Percentiles rank a stretch among this genome's conserved stretches.
Conservation (phyloP, 1,284 basidiomycete genomes). For the Ceratorhiza oryzae-sativae region DNA sequence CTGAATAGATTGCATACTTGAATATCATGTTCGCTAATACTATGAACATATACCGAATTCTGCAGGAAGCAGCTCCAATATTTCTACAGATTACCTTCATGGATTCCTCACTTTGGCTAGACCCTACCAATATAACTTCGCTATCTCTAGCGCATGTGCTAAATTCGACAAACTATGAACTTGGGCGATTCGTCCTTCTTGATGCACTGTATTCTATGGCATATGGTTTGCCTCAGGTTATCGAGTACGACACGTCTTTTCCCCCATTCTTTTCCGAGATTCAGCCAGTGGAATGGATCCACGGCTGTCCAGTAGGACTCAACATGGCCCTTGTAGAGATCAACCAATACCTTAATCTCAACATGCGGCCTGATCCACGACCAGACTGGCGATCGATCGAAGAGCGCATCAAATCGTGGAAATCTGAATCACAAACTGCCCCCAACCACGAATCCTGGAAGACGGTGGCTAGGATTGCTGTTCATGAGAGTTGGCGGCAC, state of each 20-base stretch:
- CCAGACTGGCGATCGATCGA: conserved; percentile 9
- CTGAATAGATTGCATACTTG: not conserved
- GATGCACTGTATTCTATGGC: conserved; percentile 16
- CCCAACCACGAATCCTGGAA: conserved; percentile 12
- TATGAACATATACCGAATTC: not conserved
- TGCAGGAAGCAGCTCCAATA: conserved; percentile 3
- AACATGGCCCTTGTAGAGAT: conserved; percentile 6
- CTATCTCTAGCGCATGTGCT: conserved; percentile 1
- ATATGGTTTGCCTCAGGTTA: conserved; percentile 7
- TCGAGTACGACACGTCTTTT: conserved; percentile 16
- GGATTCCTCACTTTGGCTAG: conserved; percentile 2
- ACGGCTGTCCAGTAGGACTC: conserved; percentile 8
- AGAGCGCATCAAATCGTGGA: not conserved
- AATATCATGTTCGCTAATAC: not conserved
- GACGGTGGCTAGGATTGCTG: not conserved
- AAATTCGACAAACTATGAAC: not conserved
- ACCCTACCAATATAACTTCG: not conserved
- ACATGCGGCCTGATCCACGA: not conserved
- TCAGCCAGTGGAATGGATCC: conserved; percentile 3
- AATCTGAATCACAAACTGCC: not conserved
- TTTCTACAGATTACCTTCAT: conserved; percentile 1
- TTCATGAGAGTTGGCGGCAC: conserved; percentile 33
- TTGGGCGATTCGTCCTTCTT: conserved; percentile 6
- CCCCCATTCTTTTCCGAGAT: not conserved
- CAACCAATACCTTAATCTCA: not conserved